These are phyloP conservation scores for Monosporozyma aquatica DNA, from an alignment of 805 yeast genomes.

Conservation along the genomic window DNA sequence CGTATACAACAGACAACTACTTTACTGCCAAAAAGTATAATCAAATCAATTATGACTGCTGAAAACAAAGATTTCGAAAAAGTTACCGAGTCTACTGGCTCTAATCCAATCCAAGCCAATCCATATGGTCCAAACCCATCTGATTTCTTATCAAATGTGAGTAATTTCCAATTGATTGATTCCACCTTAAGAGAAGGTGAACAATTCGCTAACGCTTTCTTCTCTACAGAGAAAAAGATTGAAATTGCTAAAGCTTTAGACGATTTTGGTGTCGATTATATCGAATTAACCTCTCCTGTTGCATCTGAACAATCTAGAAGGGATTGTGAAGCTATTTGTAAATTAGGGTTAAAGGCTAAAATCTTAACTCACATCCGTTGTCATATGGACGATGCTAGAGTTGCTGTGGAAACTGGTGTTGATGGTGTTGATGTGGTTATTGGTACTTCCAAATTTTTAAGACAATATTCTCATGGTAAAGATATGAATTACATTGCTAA, in stretches of 20 bases:
- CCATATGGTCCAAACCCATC: conserved; percentile 96
- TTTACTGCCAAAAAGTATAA: no score
- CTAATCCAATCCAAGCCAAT: conserved; percentile 38
- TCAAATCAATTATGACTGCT: conserved; percentile 1
- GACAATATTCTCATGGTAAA: conserved; percentile 94
- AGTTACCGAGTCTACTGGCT: conserved; percentile 9
- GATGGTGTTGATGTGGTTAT: conserved; percentile 98
- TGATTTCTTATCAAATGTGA: conserved; percentile 83
- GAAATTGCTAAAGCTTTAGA: conserved; percentile 95
- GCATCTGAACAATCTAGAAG: conserved; percentile 88
- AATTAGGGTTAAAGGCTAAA: conserved; percentile 91
- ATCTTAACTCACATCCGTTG: conserved; percentile 95
- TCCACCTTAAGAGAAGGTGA: conserved; percentile 97
- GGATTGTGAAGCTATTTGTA: conserved; percentile 98
- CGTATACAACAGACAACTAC: no score
- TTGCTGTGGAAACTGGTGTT: conserved; percentile 97
- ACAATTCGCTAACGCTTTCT: conserved; percentile 96
- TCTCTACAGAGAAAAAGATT: conserved; percentile 86
- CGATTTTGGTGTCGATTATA: conserved; percentile 97
- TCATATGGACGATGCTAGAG: conserved; percentile 97
- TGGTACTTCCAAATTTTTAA: conserved; percentile 91
- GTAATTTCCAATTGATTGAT: conserved; percentile 84
- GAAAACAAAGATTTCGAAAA: conserved; percentile 7
- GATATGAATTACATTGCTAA: conserved; percentile 97
- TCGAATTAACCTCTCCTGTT: conserved; percentile 94